phyloP scores from a whole-genome alignment of 768 basidiomycete species.

The Mycena haematopus region DNA sequence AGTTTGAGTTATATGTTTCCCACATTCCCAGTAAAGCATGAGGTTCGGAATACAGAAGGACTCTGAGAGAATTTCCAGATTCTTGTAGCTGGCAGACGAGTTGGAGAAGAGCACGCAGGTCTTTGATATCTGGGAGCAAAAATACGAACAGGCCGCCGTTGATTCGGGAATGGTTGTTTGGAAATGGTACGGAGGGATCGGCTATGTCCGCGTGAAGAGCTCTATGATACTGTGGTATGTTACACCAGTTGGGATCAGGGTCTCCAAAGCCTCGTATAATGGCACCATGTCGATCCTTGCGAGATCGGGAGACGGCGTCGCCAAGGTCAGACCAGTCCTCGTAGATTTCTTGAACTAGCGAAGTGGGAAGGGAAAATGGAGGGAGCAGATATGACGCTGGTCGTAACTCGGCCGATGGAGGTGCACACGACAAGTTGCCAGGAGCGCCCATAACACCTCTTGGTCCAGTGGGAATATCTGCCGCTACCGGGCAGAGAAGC shows the following conservation, averaged over 20 bases:
- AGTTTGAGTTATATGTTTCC: conserved; percentile 18
- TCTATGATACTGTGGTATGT: background rate
- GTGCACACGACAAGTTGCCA: conserved; percentile 39
- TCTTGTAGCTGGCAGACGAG: conserved; percentile 44
- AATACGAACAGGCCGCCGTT: conserved; percentile 39
- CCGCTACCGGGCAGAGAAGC: conserved; percentile 50
- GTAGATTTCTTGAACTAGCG: conserved; percentile 34
- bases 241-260: conserved; percentile 23
- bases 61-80: conserved; percentile 37
- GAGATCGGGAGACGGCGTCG: conserved; percentile 28
- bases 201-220: background rate
- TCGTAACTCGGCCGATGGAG: conserved; percentile 38
- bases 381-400: conserved; percentile 62
- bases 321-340: conserved; percentile 33
- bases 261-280: conserved; percentile 27
- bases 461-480: conserved; percentile 50
- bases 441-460: conserved; percentile 38
- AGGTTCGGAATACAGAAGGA: conserved; percentile 39
- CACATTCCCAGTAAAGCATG: conserved; percentile 1
- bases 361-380: conserved; percentile 59
- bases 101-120: conserved; percentile 41
- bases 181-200: conserved; percentile 3
- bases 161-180: background rate
- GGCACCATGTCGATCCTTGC: conserved; percentile 32
- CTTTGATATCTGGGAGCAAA: conserved; percentile 41